A percentile compares a stretch with the other conserved stretches of the same genome.
Evolutionary conservation across 768 basidiomycete species (phyloP).

Genomic region (Xerocomus potaroensis): DNA sequence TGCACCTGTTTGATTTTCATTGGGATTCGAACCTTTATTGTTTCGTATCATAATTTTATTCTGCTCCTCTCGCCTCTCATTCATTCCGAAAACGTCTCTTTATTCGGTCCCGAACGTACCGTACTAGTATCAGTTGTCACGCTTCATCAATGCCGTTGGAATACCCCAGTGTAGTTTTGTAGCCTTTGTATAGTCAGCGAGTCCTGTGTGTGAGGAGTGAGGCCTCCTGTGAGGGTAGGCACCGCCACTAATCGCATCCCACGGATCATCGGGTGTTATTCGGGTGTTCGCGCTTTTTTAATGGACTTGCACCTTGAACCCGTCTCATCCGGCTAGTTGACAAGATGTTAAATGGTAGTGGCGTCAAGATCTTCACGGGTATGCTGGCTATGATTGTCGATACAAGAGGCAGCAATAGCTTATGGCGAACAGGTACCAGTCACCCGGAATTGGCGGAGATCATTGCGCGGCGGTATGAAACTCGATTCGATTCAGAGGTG

Average conservation of each 20-base stretch:
- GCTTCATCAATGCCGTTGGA: constrained; percentile 24
- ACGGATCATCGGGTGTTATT: not conserved
- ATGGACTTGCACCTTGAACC: constrained; percentile 10
- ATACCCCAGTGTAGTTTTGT: constrained; percentile 38
- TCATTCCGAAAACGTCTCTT: constrained; percentile 13
- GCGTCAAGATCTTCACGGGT: constrained; percentile 60
- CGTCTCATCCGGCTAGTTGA: constrained; percentile 12
- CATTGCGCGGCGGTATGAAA: constrained; percentile 77
- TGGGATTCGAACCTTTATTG: constrained; percentile 25
- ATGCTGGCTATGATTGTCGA: constrained; percentile 18
- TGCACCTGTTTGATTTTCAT: constrained; percentile 19
- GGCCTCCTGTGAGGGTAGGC: not conserved
- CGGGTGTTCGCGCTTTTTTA: constrained; percentile 14
- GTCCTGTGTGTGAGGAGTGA: too few relatives aligned
- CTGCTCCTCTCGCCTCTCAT: constrained; percentile 18
- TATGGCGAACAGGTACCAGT: constrained; percentile 65
- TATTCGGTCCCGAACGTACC: constrained; percentile 19
- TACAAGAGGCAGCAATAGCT: not conserved
- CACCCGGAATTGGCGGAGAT: constrained; percentile 94
- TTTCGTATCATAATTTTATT: constrained; percentile 31
- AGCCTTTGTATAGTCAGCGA: constrained; percentile 18
- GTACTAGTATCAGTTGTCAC: constrained; percentile 32
- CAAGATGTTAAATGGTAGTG: constrained; percentile 51
- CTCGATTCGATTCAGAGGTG: constrained; percentile 6
- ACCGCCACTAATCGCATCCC: constrained; percentile 17